A percentile compares a stretch with the other conserved stretches of the same genome.
Evolutionary conservation across 1,139 yeast genomes (phyloP).

Genomic region (Lodderomyces jiufengensis): DNA sequence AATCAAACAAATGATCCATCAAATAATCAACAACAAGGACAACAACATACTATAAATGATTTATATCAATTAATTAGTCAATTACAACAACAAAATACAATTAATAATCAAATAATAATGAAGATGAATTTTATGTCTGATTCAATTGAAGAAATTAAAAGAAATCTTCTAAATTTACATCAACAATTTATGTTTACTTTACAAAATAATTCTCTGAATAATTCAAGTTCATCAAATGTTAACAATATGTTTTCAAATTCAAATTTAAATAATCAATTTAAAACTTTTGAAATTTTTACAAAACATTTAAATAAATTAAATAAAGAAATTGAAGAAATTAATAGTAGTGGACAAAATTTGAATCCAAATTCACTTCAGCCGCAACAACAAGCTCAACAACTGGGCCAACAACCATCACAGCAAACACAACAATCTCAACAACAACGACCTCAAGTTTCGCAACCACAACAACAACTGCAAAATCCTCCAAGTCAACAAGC

Average conservation of each 20-base stretch:
- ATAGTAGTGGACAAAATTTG: slow-evolving; percentile 4
- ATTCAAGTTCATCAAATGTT: not conserved
- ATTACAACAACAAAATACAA: slow-evolving; percentile 21
- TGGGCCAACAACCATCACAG: slow-evolving; percentile 7
- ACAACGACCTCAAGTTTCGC: slow-evolving; percentile 8
- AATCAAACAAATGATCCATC: too few relatives aligned
- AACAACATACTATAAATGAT: slow-evolving; percentile 12
- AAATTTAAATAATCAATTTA: slow-evolving; percentile 11
- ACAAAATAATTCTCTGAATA: slow-evolving; percentile 6
- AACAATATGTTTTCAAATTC: not conserved
- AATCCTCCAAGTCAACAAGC: slow-evolving; percentile 3
- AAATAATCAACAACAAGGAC: not conserved
- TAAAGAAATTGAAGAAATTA: slow-evolving; percentile 23
- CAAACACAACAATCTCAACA: slow-evolving; percentile 9
- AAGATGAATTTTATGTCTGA: slow-evolving; percentile 26
- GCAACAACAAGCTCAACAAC: slow-evolving; percentile 7
- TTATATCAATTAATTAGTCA: slow-evolving; percentile 15
- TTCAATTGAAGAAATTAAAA: slow-evolving; percentile 17
- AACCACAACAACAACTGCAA: slow-evolving; percentile 10
- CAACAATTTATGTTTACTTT: slow-evolving; percentile 13
- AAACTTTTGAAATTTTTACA: slow-evolving; percentile 20
- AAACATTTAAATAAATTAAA: slow-evolving; percentile 22
- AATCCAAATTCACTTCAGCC: not conserved
- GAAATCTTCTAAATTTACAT: slow-evolving; percentile 12
- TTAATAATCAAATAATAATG: slow-evolving; percentile 21